Evolutionary conservation across 2,329 filamentous ascomycete species (phyloP), one percentile per base, ranked within the genome.

Genomic region (Neofusicoccum sp.): DNA sequence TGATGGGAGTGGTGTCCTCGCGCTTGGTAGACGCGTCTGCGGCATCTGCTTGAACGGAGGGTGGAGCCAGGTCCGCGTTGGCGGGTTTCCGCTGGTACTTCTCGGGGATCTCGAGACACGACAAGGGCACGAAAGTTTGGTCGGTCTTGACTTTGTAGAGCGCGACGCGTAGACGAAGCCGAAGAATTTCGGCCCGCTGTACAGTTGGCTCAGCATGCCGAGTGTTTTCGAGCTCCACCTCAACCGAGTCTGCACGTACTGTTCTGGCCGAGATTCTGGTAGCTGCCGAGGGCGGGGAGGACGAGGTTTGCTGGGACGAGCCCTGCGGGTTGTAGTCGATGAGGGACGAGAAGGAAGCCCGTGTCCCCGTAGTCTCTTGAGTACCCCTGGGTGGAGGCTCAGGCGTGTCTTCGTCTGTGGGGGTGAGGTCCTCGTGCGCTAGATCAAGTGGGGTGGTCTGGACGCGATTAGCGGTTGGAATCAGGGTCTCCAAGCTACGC

Each of bases 101-200:
- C 31, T 44, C 28, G 5, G 73, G 72, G 9, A 77, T 63, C n/a
- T 61, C 72, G 44, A 92, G 80, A 49, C 85, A 77, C 62, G 87
- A 81, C 65, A 91, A 82, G 1, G 89, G 87, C 33, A 90, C 81
- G 63, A 84, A 79, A 61, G 87, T 84, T 75, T 93, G 90, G 64
- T 89, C 87, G 1, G 90, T 93, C 63, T 83, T 84, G 67, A 93
- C 81, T 76, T 93, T 93, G 80, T 92, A 93, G 71, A 84, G 85
- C 12, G 89, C 90, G 22, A 92, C 83, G 33, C 85, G 82, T 14
- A 93, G 84, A n/a, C 89, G 84, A 8, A 91, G 82, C 58, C 84
- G 84, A 48, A 93, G 80, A 54, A 87, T 84, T 71, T 89, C 85
- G 22, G 87, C 88, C 76, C 85, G 84, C 83, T 90, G 74, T 14